Evolutionary conservation across 2,329 filamentous ascomycete species (phyloP).

Genomic region (Pseudogymnoascus sp.): DNA sequence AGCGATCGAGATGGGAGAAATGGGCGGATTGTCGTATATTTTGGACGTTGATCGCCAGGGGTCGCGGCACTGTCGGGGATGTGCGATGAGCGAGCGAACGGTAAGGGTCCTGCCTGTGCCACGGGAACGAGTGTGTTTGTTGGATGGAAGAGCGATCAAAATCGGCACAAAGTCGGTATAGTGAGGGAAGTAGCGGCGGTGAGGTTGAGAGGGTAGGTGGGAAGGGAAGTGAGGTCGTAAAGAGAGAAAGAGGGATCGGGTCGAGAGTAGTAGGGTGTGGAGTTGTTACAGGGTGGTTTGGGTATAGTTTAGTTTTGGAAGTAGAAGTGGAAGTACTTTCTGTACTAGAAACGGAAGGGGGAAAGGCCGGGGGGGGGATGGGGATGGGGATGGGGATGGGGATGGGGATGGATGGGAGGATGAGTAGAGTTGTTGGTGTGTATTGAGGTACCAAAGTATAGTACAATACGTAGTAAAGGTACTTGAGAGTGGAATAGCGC

Average conservation of each 20-base stretch:
- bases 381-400: not conserved
- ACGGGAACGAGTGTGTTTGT: not conserved
- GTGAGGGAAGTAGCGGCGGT: not conserved
- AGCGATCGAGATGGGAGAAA: not conserved
- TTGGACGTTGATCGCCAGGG: not conserved
- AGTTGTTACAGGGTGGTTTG: not conserved
- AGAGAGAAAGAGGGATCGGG: not conserved
- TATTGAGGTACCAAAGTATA: not conserved
- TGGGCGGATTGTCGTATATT: not conserved
- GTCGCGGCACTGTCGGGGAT: not conserved
- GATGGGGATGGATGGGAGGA: not conserved
- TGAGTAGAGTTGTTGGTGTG: no score
- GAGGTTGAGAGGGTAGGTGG: not conserved
- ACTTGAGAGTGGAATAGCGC: not conserved
- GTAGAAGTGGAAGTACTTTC: not conserved
- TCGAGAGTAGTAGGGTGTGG: not conserved
- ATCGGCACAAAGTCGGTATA: not conserved
- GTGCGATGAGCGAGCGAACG: not conserved
- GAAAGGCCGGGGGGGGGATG: no score
- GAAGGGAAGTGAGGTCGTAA: not conserved
- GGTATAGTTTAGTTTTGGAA: not conserved
- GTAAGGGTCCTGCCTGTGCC: not conserved
- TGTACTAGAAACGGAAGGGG: not conserved
- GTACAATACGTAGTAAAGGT: not conserved
- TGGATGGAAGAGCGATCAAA: not conserved